Evolutionary conservation across 2,329 filamentous ascomycete species (phyloP).

Genomic region (Fusarium fujikuroi): DNA sequence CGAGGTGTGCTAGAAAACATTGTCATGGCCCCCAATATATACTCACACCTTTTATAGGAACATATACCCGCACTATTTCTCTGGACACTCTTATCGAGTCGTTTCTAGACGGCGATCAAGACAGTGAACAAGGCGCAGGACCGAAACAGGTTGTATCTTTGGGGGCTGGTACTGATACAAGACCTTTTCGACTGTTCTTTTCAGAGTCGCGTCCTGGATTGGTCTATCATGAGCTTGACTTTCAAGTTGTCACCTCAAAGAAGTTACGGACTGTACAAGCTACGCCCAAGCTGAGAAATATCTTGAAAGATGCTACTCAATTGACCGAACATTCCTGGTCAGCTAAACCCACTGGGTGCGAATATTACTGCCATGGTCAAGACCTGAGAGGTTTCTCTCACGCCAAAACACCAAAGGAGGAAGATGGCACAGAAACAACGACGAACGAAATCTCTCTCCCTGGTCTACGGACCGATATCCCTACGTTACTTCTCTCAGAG

Average conservation of each 20-base stretch:
- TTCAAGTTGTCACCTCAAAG: conserved; percentile 74
- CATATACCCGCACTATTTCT: conserved; percentile 88
- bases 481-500: conserved; percentile 90
- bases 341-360: conserved; percentile 52
- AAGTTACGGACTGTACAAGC: conserved; percentile 69
- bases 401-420: background rate
- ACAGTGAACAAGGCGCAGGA: conserved; percentile 34
- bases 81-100: conserved; percentile 80
- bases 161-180: conserved; percentile 92
- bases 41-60: conserved; percentile 67
- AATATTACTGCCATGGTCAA: conserved; percentile 70
- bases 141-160: conserved; percentile 86
- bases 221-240: conserved; percentile 93
- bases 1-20: conserved; percentile 68
- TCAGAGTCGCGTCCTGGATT: conserved; percentile 56
- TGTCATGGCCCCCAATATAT: background rate
- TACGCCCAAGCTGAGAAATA: conserved; percentile 53
- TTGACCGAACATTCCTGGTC: conserved; percentile 54
- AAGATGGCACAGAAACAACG: background rate
- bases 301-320: conserved; percentile 52
- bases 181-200: conserved; percentile 79
- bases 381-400: conserved; percentile 67
- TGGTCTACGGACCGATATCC: conserved; percentile 66
- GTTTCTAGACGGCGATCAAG: conserved; percentile 67
- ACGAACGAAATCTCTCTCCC: conserved; percentile 31